phyloP scores from a whole-genome alignment of 495 filamentous ascomycete species.

The Friedmanniomyces endolithicus region DNA sequence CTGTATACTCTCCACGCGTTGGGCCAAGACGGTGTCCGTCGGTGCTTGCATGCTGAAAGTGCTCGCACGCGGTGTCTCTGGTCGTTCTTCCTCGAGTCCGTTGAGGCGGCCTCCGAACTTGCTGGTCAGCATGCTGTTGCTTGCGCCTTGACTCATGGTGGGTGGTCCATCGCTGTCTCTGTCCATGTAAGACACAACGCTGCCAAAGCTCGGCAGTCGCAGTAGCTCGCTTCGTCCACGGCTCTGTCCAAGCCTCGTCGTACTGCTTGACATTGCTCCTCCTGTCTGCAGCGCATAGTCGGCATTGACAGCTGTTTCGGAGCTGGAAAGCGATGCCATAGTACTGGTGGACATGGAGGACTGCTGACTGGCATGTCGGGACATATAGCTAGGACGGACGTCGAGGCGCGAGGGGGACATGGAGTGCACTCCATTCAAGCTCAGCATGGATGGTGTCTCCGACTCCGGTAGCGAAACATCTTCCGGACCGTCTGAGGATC shows the following conservation, averaged over 20 bases:
- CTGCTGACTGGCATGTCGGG: conserved; percentile 61
- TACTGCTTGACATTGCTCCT: conserved; percentile 52
- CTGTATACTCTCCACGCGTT: conserved; percentile 75
- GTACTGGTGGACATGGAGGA: conserved; percentile 64
- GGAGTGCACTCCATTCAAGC: conserved; percentile 8
- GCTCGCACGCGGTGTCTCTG: conserved; percentile 40
- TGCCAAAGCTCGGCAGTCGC: conserved; percentile 78
- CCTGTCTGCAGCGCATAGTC: conserved; percentile 81
- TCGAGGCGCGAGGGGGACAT: conserved; percentile 25
- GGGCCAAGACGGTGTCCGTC: conserved; percentile 79
- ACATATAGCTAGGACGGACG: conserved; percentile 59
- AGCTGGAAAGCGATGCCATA: conserved; percentile 47
- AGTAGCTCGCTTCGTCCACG: conserved; percentile 42
- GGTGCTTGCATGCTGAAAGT: conserved; percentile 42
- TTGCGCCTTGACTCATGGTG: conserved; percentile 30
- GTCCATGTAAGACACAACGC: conserved; percentile 85
- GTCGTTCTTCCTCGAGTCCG: conserved; percentile 49
- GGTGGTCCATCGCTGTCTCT: conserved; percentile 50
- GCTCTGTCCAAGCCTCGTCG: conserved; percentile 26
- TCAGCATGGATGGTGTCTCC: conserved; percentile 1
- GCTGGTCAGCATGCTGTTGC: conserved; percentile 20
- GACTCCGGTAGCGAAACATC: not conserved
- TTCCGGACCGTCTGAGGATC: conserved; percentile 2
- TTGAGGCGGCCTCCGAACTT: conserved; percentile 34
- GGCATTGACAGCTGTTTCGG: conserved; percentile 61